A percentile compares a stretch with the other conserved stretches of the same genome.
Conservation (phyloP, 2,329 filamentous ascomycete species). For the Colletotrichum caudatum region DNA sequence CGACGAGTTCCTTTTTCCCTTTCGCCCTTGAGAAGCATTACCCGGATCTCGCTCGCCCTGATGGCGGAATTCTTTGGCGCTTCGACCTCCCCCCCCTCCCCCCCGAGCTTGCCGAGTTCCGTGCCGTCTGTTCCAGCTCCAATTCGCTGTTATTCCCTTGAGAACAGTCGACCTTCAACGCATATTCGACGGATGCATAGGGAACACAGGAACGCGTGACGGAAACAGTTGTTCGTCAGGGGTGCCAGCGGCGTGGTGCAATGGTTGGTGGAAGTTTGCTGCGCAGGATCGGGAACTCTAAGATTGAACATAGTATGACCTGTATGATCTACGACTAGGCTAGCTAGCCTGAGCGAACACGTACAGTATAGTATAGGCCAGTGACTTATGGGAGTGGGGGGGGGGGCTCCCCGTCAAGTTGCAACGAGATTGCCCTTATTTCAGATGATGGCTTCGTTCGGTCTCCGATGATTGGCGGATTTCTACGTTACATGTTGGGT, state of each 20-base stretch:
- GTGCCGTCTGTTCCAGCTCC: constrained; percentile 31
- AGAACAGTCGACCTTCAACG: neutral
- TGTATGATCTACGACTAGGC: constrained; percentile 3
- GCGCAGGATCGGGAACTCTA: constrained; percentile 27
- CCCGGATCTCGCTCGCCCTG: constrained; percentile 27
- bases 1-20: constrained; percentile 10
- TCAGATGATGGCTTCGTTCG: neutral
- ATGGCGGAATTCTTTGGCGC: constrained; percentile 14
- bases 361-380: constrained; percentile 11
- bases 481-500: neutral
- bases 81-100: neutral
- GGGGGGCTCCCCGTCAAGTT: constrained; percentile 12
- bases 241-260: constrained; percentile 13
- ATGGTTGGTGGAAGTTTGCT: constrained; percentile 39
- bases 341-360: constrained; percentile 10
- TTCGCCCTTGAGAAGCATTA: constrained; percentile 24
- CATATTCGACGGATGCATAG: constrained; percentile 1
- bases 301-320: constrained; percentile 29
- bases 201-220: constrained; percentile 9
- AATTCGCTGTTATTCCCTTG: neutral
- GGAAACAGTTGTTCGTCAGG: constrained; percentile 4
- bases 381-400: constrained; percentile 25
- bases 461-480: constrained; percentile 10
- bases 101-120: constrained; percentile 34
- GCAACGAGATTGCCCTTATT: constrained; percentile 14